Evolutionary conservation across 352 stramenopile genomes (phyloP).

Genomic region (Phytophthora fragariaefolia): DNA sequence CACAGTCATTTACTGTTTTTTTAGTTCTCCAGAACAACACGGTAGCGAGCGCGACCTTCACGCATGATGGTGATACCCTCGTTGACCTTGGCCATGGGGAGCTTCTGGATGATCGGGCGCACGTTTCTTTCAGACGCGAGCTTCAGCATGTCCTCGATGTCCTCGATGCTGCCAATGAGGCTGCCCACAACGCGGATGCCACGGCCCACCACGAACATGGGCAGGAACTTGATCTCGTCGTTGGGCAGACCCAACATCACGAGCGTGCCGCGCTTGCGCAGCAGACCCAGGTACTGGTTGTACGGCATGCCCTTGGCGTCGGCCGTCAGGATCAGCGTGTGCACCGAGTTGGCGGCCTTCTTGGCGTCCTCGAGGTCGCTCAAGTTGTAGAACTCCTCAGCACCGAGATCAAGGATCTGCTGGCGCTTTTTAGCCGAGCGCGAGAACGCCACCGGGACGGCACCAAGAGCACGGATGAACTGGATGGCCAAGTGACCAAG

Average conservation of each 20-base stretch:
- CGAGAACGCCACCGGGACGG: conserved; percentile 67
- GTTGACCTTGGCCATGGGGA: conserved; percentile 56
- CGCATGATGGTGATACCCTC: conserved; percentile 47
- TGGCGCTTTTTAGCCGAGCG: conserved; percentile 64
- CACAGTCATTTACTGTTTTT: too few species aligned
- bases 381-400: conserved; percentile 59
- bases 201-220: conserved; percentile 59
- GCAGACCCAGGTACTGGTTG: conserved; percentile 57
- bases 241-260: conserved; percentile 75
- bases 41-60: conserved; percentile 51
- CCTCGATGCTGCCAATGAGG: conserved; percentile 80
- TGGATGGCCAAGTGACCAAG: conserved; percentile 89
- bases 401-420: conserved; percentile 82
- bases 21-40: conserved; percentile 52
- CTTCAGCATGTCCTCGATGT: conserved; percentile 89
- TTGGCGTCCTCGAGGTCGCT: conserved; percentile 50
- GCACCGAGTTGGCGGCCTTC: conserved; percentile 44
- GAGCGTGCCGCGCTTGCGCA: conserved; percentile 67
- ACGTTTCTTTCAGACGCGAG: conserved; percentile 80
- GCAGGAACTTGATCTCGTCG: conserved; percentile 63
- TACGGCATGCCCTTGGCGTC: conserved; percentile 61
- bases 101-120: conserved; percentile 51
- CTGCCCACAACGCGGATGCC: conserved; percentile 68
- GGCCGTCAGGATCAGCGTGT: conserved; percentile 82
- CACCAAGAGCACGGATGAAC: conserved; percentile 71